Evolutionary conservation across 495 filamentous ascomycete species (phyloP), one percentile per base, ranked within the genome.

Genomic region (Tuber indicum): DNA sequence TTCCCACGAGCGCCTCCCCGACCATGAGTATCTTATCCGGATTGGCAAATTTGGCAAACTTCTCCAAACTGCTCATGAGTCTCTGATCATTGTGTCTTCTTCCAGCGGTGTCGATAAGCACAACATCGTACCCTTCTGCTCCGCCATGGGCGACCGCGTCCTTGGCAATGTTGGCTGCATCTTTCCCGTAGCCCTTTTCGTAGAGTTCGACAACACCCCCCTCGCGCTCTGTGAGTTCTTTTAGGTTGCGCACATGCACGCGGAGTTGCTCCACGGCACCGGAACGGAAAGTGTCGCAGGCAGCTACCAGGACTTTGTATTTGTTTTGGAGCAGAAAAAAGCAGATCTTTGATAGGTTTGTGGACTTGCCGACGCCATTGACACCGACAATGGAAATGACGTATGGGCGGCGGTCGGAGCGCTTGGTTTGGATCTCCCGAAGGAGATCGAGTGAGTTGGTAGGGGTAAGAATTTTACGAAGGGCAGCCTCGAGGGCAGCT

Each of bases 11-110:
- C 36, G 96, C 96, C 88, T 99, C 96, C 76, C 94, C 96, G 83
- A 99, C 96, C 96, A 99, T 98, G 81, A 99, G 89, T 76, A 98
- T 97, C 87, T 99, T 98, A 84, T 99, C 94, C 3, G 96, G 96
- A 73, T 93, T 88, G 12, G 96, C 96, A 82, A 98, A 91, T 82
- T 97, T 96, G 79, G 92, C 96, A 82, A 99, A 99, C 82, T 98
- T 98, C 86, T 98, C 95, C 52, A 99, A 86, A 6, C 91, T 93
- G 23, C 91, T 93, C 96, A 99, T 98, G 75, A 99, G 88, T 0
- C 96, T 90, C 83, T 93, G 89, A 83, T 99, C 96, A 82, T 99
- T 99, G 85, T 99, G 96, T 52, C 96, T 90, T 26, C 96, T 89
- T 8, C 96, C 96, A 1, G 96, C 96, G 0, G 96, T 99, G 82